Conservation (phyloP, 2,329 filamentous ascomycete genomes). For the Penicillium brevicompactum region DNA sequence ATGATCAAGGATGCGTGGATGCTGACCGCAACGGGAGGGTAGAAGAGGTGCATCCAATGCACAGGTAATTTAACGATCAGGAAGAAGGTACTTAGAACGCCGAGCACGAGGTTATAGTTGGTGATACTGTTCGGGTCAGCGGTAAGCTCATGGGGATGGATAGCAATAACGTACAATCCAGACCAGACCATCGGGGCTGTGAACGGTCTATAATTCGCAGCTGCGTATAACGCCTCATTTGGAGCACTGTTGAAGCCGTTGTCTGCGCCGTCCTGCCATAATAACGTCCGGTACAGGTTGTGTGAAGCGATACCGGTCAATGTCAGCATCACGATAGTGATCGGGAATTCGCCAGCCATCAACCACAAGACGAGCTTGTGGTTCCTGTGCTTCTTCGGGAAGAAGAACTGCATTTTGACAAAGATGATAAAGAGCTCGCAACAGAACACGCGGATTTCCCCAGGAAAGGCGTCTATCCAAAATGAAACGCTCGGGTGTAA, state of each 20-base stretch:
- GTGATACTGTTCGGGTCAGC: conserved; percentile 51
- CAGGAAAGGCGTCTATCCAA: conserved; percentile 1
- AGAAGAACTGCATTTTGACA: conserved; percentile 40
- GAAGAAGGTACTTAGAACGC: conserved; percentile 63
- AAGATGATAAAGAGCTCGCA: conserved; percentile 1
- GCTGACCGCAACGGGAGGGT: conserved; percentile 56
- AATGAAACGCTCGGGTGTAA: conserved; percentile 4
- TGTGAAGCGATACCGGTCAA: conserved; percentile 65
- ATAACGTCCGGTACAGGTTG: conserved; percentile 60
- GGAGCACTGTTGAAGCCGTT: conserved; percentile 66
- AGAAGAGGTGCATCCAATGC: conserved; percentile 59
- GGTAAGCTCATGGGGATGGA: neutral
- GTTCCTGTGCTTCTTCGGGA: conserved; percentile 58
- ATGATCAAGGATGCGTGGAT: conserved; percentile 55
- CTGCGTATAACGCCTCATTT: conserved; percentile 57
- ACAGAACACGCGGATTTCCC: conserved; percentile 1
- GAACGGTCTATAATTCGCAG: conserved; percentile 60
- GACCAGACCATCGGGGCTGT: conserved; percentile 61
- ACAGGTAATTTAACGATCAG: conserved; percentile 60
- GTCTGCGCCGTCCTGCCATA: conserved; percentile 64
- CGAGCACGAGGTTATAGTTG: conserved; percentile 63
- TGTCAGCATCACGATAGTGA: conserved; percentile 60
- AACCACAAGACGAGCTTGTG: conserved; percentile 55
- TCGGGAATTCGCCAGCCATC: conserved; percentile 57
- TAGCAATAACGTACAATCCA: conserved; percentile 52